These are phyloP conservation scores for Tympanopsis confertula DNA, from an alignment of 2,329 filamentous ascomycete species.

Conservation along the genomic window DNA sequence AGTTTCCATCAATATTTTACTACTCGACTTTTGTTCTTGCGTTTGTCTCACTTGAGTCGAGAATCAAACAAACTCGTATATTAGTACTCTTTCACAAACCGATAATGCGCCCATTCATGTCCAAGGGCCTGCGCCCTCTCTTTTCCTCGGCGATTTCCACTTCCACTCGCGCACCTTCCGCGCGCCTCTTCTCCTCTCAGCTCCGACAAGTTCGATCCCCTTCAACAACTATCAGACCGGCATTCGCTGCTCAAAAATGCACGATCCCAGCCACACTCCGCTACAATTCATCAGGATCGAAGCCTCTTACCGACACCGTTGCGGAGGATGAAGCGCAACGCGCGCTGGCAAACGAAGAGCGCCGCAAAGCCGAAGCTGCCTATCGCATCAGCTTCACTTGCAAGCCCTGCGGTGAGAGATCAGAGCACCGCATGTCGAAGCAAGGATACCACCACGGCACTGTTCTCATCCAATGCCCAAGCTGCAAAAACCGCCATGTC, in stretches of 20 bases:
- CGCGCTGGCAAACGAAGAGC: slow-evolving; percentile 1
- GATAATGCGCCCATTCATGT: too few species aligned
- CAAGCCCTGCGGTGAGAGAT: slow-evolving; percentile 49
- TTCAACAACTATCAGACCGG: too few species aligned
- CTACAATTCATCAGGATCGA: background rate
- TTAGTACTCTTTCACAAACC: too few species aligned
- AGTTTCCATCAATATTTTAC: too few species aligned
- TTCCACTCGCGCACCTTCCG: too few species aligned
- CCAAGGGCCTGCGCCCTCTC: too few species aligned
- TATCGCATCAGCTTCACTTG: slow-evolving; percentile 59
- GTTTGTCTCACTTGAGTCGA: too few species aligned
- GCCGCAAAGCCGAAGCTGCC: slow-evolving; percentile 31
- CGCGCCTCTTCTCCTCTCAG: background rate
- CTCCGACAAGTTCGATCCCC: too few species aligned
- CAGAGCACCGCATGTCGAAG: slow-evolving; percentile 50
- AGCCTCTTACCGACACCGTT: background rate
- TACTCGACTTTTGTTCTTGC: too few species aligned
- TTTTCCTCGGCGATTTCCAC: too few species aligned
- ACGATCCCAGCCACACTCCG: background rate
- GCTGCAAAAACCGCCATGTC: slow-evolving; percentile 49
- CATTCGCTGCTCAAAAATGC: too few species aligned
- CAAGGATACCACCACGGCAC: slow-evolving; percentile 59
- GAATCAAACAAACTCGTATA: too few species aligned
- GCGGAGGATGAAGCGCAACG: background rate
- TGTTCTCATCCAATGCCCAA: slow-evolving; percentile 50